Percentiles rank a stretch among this genome's conserved stretches.
These are phyloP conservation scores for Iberis pinnata DNA, from an alignment of 345 rosid species.

Conservation along the genomic window DNA sequence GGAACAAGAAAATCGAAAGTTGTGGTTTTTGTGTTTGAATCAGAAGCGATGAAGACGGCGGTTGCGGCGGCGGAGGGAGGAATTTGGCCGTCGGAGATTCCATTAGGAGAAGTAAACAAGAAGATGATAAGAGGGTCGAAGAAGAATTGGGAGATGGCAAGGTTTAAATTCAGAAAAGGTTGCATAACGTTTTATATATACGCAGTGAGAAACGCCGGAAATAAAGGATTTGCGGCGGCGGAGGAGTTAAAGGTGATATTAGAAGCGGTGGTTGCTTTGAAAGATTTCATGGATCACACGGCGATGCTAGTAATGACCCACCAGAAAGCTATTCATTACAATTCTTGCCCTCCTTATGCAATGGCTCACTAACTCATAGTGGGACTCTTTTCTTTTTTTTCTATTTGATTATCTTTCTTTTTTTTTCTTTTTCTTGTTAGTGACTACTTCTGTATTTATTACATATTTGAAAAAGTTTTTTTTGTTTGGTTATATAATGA, in stretches of 20 bases:
- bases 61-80: constrained; percentile 35
- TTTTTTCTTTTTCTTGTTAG: too few species aligned
- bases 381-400: constrained; percentile 2
- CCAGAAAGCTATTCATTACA: constrained; percentile 65
- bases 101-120: constrained; percentile 85
- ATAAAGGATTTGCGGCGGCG: constrained; percentile 53
- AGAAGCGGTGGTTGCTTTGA: constrained; percentile 78
- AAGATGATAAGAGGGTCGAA: constrained; percentile 54
- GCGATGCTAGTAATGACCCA: constrained; percentile 92
- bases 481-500: neutral
- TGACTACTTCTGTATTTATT: neutral
- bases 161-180: constrained; percentile 92
- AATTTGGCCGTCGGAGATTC: constrained; percentile 76
- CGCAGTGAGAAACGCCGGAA: constrained; percentile 60
- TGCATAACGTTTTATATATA: constrained; percentile 94
- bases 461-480: too few species aligned
- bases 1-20: constrained; percentile 89
- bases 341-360: constrained; percentile 39
- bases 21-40: constrained; percentile 68
- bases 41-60: constrained; percentile 54
- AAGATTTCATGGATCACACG: constrained; percentile 96
- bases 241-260: constrained; percentile 70
- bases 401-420: constrained; percentile 10
- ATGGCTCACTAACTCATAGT: constrained; percentile 53
- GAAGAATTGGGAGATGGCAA: constrained; percentile 69